These are phyloP conservation scores for Gossypioides kirkii DNA, from an alignment of 345 rosid species.

Conservation along the genomic window DNA sequence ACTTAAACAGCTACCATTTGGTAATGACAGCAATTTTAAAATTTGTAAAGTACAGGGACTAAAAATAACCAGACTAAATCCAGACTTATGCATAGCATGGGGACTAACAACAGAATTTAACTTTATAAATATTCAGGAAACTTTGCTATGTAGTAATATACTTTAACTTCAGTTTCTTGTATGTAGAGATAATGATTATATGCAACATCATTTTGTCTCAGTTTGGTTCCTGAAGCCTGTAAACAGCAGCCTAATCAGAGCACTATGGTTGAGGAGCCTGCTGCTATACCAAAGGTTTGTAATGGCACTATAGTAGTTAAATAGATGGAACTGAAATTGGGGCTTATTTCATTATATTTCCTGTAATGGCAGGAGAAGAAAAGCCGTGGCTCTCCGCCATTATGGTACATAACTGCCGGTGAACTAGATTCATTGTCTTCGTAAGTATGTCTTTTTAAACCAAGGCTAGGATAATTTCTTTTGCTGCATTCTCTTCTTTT, in stretches of 20 bases:
- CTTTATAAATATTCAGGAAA: not conserved
- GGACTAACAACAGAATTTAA: too few species aligned
- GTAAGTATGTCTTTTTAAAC: conserved; percentile 36
- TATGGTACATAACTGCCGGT: conserved; percentile 63
- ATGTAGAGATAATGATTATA: not conserved
- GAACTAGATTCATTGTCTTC: conserved; percentile 70
- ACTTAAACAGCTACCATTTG: too few species aligned
- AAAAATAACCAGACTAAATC: too few species aligned
- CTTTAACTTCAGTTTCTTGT: conserved; percentile 3
- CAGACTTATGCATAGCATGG: too few species aligned
- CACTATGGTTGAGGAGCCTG: conserved; percentile 42
- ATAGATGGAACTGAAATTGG: not conserved
- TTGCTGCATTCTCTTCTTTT: not conserved
- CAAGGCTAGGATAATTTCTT: not conserved
- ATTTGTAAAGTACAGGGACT: too few species aligned
- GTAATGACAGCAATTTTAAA: too few species aligned
- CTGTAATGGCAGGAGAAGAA: conserved; percentile 64
- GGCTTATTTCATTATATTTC: not conserved
- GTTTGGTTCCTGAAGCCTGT: conserved; percentile 39
- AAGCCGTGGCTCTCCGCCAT: conserved; percentile 60
- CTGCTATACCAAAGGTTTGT: conserved; percentile 57
- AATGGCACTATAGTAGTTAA: not conserved
- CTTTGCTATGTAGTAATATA: not conserved
- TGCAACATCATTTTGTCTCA: conserved; percentile 20
- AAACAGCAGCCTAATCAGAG: conserved; percentile 24